Base-by-base conservation (phyloP, 306 rosid genomes). In the Erythrophleum fordii region DNA sequence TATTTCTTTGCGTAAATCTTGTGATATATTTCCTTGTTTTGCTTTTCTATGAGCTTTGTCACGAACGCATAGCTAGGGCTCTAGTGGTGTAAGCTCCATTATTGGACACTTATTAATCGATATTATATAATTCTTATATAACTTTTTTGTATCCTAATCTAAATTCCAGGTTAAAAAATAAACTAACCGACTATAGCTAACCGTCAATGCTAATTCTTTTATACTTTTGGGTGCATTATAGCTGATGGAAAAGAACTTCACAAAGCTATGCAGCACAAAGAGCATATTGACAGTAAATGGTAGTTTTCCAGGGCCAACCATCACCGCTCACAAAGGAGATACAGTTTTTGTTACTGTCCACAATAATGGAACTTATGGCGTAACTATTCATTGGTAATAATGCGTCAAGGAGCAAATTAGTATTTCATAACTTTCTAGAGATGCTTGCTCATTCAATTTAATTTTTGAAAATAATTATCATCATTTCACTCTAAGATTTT, bases 281-380 rank as follows among this genome's bases (percentile, higher is more conserved):
- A 85, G 51, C 69, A 89, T 85, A 44, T 49, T 89, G 70, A 87
- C 92, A 0, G 88, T 87, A 34, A 58, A 58, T 58, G 64, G 64
- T 4, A 58, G 64, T 34, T 58, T 58, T 25, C 87, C 87, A 2
- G 51, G 90, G 55, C 92, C 89, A 61, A 75, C 89, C 17, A 53
- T 89, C 6, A 72, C 35, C 16, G 90, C 11, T 66, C 69, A 44
- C 46, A 48, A 25, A 17, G 92, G 92, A 75, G 83, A 89, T 16
- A 85, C 83, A 4, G 31, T 87, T 73, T 39, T 13, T 58, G 87
- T 89, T 35, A 53, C 85, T 58, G 91, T 87, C 17, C 26, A 78
- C 16, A 83, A 83, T 83, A 22, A 35, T 56, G 86, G 80, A 61
- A 29, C 68, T 61, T 61, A 61, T 16, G 68, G 68, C 7, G 72